A percentile compares a stretch with the other conserved stretches of the same genome.
Conservation (phyloP, 768 basidiomycete genomes). For the Trametes meyenii region DNA sequence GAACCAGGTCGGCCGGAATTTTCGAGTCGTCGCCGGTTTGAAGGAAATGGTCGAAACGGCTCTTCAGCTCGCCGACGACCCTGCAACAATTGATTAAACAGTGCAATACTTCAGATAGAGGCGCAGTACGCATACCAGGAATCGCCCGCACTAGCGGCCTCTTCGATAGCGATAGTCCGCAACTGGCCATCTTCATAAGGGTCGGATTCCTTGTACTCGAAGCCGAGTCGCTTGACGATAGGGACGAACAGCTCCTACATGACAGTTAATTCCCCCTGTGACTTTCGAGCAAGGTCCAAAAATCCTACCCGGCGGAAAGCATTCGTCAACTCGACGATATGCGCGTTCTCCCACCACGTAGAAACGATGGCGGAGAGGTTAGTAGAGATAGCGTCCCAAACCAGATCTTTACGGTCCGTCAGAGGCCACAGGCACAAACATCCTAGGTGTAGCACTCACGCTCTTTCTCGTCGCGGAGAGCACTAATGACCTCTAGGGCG, state of each 20-base stretch:
- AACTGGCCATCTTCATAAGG: slow-evolving; percentile 68
- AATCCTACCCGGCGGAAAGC: slow-evolving; percentile 59
- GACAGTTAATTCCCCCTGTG: not conserved
- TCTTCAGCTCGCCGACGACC: slow-evolving; percentile 70
- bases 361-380: slow-evolving; percentile 56
- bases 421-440: not conserved
- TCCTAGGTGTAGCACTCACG: slow-evolving; percentile 47
- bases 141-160: slow-evolving; percentile 53
- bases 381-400: slow-evolving; percentile 73
- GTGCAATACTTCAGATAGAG: not conserved
- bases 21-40: slow-evolving; percentile 72
- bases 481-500: slow-evolving; percentile 71
- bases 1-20: slow-evolving; percentile 82
- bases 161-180: slow-evolving; percentile 70
- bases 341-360: slow-evolving; percentile 84
- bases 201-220: slow-evolving; percentile 69
- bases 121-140: slow-evolving; percentile 33
- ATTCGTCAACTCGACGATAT: slow-evolving; percentile 55
- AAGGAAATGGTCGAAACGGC: slow-evolving; percentile 71
- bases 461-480: slow-evolving; percentile 75
- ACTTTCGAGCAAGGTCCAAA: not conserved
- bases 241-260: slow-evolving; percentile 70
- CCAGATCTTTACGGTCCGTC: slow-evolving; percentile 55
- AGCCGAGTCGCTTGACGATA: slow-evolving; percentile 77
- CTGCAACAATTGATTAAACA: slow-evolving; percentile 43